Evolutionary conservation across 495 filamentous ascomycete genomes (phyloP).

Genomic region (Haplographium delicatum): DNA sequence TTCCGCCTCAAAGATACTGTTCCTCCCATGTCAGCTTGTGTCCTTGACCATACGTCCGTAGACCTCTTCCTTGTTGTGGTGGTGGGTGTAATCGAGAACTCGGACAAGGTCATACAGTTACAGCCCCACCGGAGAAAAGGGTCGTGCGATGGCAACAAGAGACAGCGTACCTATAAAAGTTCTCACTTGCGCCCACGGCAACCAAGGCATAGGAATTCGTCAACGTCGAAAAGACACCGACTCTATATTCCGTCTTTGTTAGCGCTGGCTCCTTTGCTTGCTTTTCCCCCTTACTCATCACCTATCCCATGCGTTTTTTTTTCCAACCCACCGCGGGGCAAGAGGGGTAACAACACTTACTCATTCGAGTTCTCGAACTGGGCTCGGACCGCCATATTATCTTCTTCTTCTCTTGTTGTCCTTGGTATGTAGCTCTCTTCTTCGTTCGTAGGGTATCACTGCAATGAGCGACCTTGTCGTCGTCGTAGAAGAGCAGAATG

Average conservation of each 20-base stretch:
- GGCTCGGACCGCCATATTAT: slow-evolving; percentile 71
- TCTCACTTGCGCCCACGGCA: slow-evolving; percentile 90
- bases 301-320: background rate
- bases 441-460: too few species aligned
- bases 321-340: slow-evolving; percentile 10
- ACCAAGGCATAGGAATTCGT: slow-evolving; percentile 95
- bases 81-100: too few species aligned
- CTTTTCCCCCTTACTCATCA: background rate
- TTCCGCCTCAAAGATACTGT: slow-evolving; percentile 88
- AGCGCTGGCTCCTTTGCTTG: background rate
- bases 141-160: background rate
- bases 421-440: too few species aligned
- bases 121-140: background rate
- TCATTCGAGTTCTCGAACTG: slow-evolving; percentile 99
- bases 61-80: background rate
- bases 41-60: background rate
- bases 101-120: too few species aligned
- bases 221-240: slow-evolving; percentile 92
- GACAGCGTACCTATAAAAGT: slow-evolving; percentile 75
- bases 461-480: too few species aligned
- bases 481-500: background rate
- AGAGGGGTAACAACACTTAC: slow-evolving; percentile 46
- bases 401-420: slow-evolving; percentile 8
- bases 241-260: slow-evolving; percentile 52
- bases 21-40: slow-evolving; percentile 4